These are phyloP conservation scores for Cercophora newfieldiana DNA, from an alignment of 495 filamentous ascomycete genomes.

Conservation along the genomic window DNA sequence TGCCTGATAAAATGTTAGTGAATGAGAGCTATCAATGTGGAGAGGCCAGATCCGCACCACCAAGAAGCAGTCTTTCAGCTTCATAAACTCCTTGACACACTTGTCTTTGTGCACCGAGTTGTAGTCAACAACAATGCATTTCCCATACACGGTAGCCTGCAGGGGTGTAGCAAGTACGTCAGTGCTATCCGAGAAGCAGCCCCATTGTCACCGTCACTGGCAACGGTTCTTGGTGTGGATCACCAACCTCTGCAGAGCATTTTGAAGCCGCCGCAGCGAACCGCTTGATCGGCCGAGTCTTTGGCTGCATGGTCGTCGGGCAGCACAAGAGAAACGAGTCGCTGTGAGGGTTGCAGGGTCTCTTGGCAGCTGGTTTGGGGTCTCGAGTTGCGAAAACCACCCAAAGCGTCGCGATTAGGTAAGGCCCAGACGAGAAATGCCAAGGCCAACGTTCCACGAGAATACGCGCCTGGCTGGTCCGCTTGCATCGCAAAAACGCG, in stretches of 20 bases:
- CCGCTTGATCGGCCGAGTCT: slow-evolving; percentile 76
- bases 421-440: not conserved
- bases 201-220: not conserved
- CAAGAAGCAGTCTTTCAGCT: slow-evolving; percentile 83
- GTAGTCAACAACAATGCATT: slow-evolving; percentile 89
- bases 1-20: not conserved
- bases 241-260: slow-evolving; percentile 76
- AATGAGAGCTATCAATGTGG: not conserved
- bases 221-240: not conserved
- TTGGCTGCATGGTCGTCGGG: slow-evolving; percentile 28
- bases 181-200: not conserved
- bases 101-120: slow-evolving; percentile 89
- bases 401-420: slow-evolving; percentile 9
- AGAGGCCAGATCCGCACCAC: slow-evolving; percentile 59
- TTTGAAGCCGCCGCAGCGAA: slow-evolving; percentile 80
- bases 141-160: slow-evolving; percentile 83
- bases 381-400: not conserved
- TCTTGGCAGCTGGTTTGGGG: not conserved
- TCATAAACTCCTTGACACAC: slow-evolving; percentile 82
- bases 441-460: not conserved
- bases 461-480: not conserved
- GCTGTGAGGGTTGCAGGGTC: not conserved
- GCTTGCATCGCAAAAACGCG: slow-evolving; percentile 19
- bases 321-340: not conserved
- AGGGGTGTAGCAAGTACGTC: slow-evolving; percentile 12